Evolutionary conservation across 202 grass and related monocot genomes (phyloP), one percentile per base, ranked within the genome.

Genomic region (Digitaria exilis): DNA sequence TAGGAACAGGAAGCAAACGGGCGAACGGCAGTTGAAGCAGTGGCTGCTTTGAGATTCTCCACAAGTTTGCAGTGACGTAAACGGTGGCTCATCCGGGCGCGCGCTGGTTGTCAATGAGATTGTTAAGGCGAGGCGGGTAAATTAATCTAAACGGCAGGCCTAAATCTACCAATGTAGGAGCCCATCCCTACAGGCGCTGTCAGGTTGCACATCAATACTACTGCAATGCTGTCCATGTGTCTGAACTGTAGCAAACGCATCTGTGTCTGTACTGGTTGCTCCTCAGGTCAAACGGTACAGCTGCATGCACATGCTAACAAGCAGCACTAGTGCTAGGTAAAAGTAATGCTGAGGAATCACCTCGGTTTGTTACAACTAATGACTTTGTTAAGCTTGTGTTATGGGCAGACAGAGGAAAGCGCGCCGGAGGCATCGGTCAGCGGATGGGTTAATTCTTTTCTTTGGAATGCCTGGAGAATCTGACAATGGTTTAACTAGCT

Each of bases 51-150:
- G 71, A 73, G 56, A 73, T 60, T 72, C 72, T 78, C 83, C 26
- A 62, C 45, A 22, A 22, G 13, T n/a, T 69, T 64, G 64, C 78
- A 51, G 72, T 89, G 88, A 86, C 79, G 88, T 86, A 82, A 86
- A 82, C 78, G 65, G 6, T 10, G 48, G 56, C 71, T 70, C 74
- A 82, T 70, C 71, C 10, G n/a, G n/a, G n/a, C 34, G 21, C 30
- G 25, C 46, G 25, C 48, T 16, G 66, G 25, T 57, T n/a, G 74
- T 28, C 51, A 80, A 7, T 75, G 82, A 52, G 62, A 70, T 69
- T 17, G 25, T 29, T 64, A 18, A 50, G 24, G 19, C 19, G 56
- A 2, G 55, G 42, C 9, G 3, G n/a, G 54, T 74, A 74, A 83
- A 83, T 9, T 41, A 64, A 50, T 15, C 57, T 7, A 39, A 24